A percentile compares a stretch with the other conserved stretches of the same genome.
Evolutionary conservation across 2,329 filamentous ascomycete genomes (phyloP).

Genomic region (Macrophomina pseudophaseolina): DNA sequence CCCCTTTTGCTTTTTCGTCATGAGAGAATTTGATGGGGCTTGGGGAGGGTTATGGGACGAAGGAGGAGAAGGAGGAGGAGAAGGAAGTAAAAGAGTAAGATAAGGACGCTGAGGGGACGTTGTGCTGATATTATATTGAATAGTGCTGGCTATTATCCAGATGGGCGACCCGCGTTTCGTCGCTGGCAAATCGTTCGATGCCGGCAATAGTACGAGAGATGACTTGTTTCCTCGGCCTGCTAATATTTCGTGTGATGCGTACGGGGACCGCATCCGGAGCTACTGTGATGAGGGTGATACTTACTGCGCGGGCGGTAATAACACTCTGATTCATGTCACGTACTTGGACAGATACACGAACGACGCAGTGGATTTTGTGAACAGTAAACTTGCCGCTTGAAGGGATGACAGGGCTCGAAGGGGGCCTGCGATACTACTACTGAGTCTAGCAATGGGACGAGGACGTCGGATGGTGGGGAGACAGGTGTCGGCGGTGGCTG

Average conservation of each 20-base stretch:
- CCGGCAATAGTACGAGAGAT: conserved; percentile 1
- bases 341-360: conserved; percentile 13
- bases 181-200: conserved; percentile 4
- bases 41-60: too few relatives aligned
- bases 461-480: not conserved
- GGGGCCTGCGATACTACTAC: not conserved
- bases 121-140: not conserved
- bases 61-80: too few relatives aligned
- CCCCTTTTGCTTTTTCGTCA: not conserved
- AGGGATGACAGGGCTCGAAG: not conserved
- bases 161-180: conserved; percentile 20
- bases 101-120: not conserved
- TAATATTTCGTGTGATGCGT: conserved; percentile 17
- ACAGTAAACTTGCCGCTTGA: conserved; percentile 6
- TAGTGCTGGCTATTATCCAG: conserved; percentile 9
- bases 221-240: conserved; percentile 9
- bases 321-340: not conserved
- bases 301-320: conserved; percentile 9
- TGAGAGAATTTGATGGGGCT: too few relatives aligned
- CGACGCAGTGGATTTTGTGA: conserved; percentile 14
- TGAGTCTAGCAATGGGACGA: not conserved
- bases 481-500: not conserved
- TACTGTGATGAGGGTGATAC: conserved; percentile 18
- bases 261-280: not conserved
- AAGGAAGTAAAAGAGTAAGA: not conserved